These are phyloP conservation scores for Suillus subalutaceus DNA, from an alignment of 768 basidiomycete genomes.

Conservation along the genomic window DNA sequence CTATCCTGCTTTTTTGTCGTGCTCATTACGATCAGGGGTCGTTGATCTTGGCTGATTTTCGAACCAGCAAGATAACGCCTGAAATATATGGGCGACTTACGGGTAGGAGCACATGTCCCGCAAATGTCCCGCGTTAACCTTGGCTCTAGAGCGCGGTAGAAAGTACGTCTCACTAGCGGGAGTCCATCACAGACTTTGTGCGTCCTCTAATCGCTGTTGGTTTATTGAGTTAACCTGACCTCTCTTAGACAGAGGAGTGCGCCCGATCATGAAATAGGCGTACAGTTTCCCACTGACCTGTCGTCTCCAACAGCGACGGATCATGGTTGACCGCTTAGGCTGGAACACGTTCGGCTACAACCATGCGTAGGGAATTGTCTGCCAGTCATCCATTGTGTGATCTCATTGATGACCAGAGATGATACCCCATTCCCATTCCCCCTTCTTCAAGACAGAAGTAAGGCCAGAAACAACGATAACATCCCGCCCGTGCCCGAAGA, in stretches of 20 bases:
- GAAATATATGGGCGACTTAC: constrained; percentile 2
- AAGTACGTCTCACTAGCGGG: constrained; percentile 6
- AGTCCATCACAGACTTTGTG: constrained; percentile 9
- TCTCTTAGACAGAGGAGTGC: constrained; percentile 5
- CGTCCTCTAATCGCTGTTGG: background rate
- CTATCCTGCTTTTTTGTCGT: background rate
- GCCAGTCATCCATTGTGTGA: background rate
- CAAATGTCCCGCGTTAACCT: constrained; percentile 1
- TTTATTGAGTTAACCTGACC: background rate
- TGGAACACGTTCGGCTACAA: constrained; percentile 1
- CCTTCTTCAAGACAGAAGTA: background rate
- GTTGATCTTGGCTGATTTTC: constrained; percentile 6
- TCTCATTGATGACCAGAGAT: background rate
- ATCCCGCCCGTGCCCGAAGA: background rate
- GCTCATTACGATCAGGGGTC: constrained; percentile 5
- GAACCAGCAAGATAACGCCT: constrained; percentile 1
- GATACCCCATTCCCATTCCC: background rate
- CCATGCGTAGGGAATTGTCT: background rate
- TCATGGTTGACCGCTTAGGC: constrained; percentile 9
- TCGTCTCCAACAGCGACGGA: constrained; percentile 5
- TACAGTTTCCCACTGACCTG: background rate
- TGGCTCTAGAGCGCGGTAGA: constrained; percentile 10
- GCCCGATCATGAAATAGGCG: background rate
- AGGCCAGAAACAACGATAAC: background rate
- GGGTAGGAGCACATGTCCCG: constrained; percentile 1